Evolutionary conservation across 495 filamentous ascomycete species (phyloP).

Genomic region (Penicillium egyptiacum): DNA sequence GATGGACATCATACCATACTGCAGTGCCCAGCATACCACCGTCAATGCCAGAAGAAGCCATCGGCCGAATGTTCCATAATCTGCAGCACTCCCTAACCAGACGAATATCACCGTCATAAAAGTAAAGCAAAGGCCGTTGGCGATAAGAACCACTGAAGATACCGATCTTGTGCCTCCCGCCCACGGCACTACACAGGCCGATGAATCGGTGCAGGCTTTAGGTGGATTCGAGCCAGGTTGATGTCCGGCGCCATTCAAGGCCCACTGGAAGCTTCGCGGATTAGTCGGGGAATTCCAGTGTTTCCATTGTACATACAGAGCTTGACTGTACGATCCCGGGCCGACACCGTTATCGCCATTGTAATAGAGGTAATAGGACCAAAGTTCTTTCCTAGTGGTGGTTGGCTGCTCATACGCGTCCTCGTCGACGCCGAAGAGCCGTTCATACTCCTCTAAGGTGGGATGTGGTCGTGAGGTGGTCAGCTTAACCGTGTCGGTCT

Average conservation of each 20-base stretch:
- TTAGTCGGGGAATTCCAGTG: not conserved
- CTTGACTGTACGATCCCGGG: conserved; percentile 47
- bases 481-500: conserved; percentile 12
- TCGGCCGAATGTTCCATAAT: conserved; percentile 51
- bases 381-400: conserved; percentile 48
- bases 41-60: conserved; percentile 50
- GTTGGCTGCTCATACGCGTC: conserved; percentile 45
- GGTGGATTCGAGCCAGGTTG: conserved; percentile 44
- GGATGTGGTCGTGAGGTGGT: conserved; percentile 12
- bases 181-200: conserved; percentile 49
- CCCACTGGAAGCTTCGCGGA: conserved; percentile 44
- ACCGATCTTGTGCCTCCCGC: conserved; percentile 44
- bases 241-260: conserved; percentile 44
- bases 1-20: conserved; percentile 49
- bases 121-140: conserved; percentile 52
- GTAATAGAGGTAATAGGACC: conserved; percentile 53
- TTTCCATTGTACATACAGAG: conserved; percentile 32
- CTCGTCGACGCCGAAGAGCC: conserved; percentile 41
- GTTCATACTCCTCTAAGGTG: conserved; percentile 37
- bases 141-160: conserved; percentile 48
- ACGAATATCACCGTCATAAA: conserved; percentile 53
- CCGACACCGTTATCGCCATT: conserved; percentile 54
- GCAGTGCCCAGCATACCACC: conserved; percentile 48
- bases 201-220: conserved; percentile 41
- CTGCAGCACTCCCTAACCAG: conserved; percentile 49